A percentile compares a stretch with the other conserved stretches of the same genome.
phyloP scores from a whole-genome alignment of 2,329 filamentous ascomycete species.

The Sporothrix dimorphospora region DNA sequence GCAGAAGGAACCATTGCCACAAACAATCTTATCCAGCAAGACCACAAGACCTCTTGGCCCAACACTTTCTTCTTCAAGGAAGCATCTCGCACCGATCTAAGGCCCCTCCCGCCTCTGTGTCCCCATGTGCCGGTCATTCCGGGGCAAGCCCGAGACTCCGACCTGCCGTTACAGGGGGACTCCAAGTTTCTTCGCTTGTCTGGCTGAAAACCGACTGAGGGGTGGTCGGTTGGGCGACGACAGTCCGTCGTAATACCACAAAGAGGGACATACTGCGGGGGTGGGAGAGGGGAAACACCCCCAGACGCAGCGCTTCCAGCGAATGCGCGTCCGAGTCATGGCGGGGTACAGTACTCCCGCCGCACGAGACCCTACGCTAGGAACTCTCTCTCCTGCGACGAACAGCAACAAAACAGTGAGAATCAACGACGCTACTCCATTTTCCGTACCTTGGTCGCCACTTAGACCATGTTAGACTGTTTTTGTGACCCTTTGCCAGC shows the following conservation, averaged over 20 bases:
- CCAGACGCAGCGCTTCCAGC: neutral
- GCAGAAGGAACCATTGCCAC: neutral
- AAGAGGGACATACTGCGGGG: neutral
- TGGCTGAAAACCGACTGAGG: neutral
- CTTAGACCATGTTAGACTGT: neutral
- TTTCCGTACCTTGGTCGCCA: neutral
- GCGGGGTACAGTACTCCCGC: slow-evolving; percentile 16
- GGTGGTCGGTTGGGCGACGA: neutral
- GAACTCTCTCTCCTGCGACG: neutral
- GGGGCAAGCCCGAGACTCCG: slow-evolving; percentile 13
- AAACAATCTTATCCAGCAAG: neutral
- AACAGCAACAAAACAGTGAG: neutral
- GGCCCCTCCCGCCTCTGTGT: neutral
- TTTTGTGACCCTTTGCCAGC: slow-evolving; percentile 14
- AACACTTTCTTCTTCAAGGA: neutral
- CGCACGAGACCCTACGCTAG: neutral
- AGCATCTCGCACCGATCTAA: neutral
- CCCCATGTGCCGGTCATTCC: slow-evolving; percentile 7
- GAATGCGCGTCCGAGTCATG: slow-evolving; percentile 5
- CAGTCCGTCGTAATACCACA: neutral
- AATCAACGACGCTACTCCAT: neutral
- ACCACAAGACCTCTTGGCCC: neutral
- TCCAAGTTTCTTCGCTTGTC: neutral
- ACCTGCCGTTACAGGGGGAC: neutral
- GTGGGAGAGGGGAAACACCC: too few species aligned